These are phyloP conservation scores for Aspergillus sp. DNA, from an alignment of 2,329 filamentous ascomycete genomes.

Conservation along the genomic window DNA sequence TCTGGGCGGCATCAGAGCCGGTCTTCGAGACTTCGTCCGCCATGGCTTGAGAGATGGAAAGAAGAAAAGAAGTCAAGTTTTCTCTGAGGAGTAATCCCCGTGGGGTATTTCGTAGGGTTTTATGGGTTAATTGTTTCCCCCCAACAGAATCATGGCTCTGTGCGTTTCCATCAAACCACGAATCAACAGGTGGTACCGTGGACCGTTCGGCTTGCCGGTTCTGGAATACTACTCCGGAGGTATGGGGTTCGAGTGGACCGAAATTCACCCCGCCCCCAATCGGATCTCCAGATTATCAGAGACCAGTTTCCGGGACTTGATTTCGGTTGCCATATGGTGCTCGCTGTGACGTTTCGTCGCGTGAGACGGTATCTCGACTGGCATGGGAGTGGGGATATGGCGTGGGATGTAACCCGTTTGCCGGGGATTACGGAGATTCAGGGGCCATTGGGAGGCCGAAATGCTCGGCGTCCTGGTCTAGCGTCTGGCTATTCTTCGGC, in stretches of 20 bases:
- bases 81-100: not conserved
- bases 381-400: not conserved
- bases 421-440: not conserved
- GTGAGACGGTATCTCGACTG: not conserved
- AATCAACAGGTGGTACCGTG: not conserved
- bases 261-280: not conserved
- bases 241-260: not conserved
- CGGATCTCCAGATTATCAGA: not conserved
- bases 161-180: not conserved
- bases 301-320: not conserved
- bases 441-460: not conserved
- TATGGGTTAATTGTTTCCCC: not conserved
- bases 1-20: not conserved
- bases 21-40: not conserved
- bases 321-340: not conserved
- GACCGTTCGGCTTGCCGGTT: not conserved
- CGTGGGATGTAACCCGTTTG: not conserved
- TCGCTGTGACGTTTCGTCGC: not conserved
- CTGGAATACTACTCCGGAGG: not conserved
- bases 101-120: not conserved
- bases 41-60: not conserved
- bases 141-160: not conserved
- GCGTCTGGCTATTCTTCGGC: conserved; percentile 1
- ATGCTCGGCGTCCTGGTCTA: not conserved
- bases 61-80: not conserved